phyloP scores from a whole-genome alignment of 225 moss, liverwort and hornwort genomes.

The Sphagnum tenellum region DNA sequence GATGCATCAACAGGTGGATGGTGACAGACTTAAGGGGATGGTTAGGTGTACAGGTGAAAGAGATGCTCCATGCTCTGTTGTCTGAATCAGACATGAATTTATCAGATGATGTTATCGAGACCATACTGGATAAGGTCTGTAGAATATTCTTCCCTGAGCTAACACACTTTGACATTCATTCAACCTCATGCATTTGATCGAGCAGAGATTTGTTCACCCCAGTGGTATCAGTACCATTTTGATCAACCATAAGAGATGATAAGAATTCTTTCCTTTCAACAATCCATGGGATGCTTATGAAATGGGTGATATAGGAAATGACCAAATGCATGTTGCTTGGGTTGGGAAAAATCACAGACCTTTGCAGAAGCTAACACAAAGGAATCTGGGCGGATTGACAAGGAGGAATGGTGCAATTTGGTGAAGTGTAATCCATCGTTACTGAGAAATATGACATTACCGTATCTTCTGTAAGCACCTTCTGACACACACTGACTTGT shows the following conservation, averaged over 20 bases:
- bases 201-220: too few relatives aligned
- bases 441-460: constrained; percentile 42
- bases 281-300: too few relatives aligned
- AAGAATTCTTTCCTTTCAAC: too few relatives aligned
- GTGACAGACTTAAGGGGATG: too few relatives aligned
- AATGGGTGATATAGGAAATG: too few relatives aligned
- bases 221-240: too few relatives aligned
- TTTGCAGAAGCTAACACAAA: constrained; percentile 44
- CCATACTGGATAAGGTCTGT: constrained; percentile 38
- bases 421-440: constrained; percentile 27
- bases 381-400: constrained; percentile 33
- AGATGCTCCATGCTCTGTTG: constrained; percentile 38
- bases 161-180: neutral
- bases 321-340: too few relatives aligned
- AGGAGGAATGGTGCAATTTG: constrained; percentile 38
- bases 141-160: neutral
- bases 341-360: constrained; percentile 12
- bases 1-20: too few relatives aligned
- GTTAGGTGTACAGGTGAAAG: constrained; percentile 22
- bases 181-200: neutral
- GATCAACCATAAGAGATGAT: too few relatives aligned
- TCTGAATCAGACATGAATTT: constrained; percentile 36
- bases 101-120: constrained; percentile 31
- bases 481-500: too few relatives aligned
- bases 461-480: constrained; percentile 23